Percentiles rank a stretch among this genome's conserved stretches.
phyloP scores from a whole-genome alignment of 805 yeast species.

The Saturnispora bothae region DNA sequence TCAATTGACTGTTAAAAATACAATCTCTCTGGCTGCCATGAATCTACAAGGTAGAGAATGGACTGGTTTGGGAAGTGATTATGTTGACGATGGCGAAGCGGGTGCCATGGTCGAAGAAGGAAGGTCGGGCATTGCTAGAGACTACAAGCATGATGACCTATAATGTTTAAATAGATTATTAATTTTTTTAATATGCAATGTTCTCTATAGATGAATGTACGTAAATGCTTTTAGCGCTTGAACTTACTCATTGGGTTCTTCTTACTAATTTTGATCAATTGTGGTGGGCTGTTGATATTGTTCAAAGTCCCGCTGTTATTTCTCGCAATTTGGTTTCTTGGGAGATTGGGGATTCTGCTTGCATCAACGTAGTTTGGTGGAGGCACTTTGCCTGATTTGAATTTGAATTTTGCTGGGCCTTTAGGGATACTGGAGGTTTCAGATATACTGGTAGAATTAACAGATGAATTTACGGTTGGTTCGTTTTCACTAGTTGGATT shows the following conservation, averaged over 20 bases:
- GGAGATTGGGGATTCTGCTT: constrained; percentile 5
- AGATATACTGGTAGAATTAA: background rate
- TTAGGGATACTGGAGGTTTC: background rate
- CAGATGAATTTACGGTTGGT: background rate
- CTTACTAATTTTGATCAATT: constrained; percentile 11
- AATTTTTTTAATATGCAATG: no score
- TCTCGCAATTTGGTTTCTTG: background rate
- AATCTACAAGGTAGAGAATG: constrained; percentile 62
- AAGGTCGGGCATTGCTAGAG: constrained; percentile 79
- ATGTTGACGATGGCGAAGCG: constrained; percentile 29
- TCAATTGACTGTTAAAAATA: constrained; percentile 55
- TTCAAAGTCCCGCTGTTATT: background rate
- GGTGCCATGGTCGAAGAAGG: constrained; percentile 84
- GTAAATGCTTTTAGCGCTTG: background rate
- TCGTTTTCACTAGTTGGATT: background rate
- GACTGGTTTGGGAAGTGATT: constrained; percentile 91
- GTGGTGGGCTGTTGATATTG: constrained; percentile 6
- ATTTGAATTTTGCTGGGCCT: background rate
- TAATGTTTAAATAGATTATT: background rate
- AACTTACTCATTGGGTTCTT: constrained; percentile 4
- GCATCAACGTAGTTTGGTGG: constrained; percentile 4
- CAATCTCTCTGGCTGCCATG: constrained; percentile 83
- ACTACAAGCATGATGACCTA: constrained; percentile 34
- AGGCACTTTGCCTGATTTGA: constrained; percentile 4
- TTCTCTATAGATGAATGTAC: background rate